A percentile compares a stretch with the other conserved stretches of the same genome.
Conservation (phyloP, 2,329 filamentous ascomycete genomes). For the Pseudopyricularia cyperi region DNA sequence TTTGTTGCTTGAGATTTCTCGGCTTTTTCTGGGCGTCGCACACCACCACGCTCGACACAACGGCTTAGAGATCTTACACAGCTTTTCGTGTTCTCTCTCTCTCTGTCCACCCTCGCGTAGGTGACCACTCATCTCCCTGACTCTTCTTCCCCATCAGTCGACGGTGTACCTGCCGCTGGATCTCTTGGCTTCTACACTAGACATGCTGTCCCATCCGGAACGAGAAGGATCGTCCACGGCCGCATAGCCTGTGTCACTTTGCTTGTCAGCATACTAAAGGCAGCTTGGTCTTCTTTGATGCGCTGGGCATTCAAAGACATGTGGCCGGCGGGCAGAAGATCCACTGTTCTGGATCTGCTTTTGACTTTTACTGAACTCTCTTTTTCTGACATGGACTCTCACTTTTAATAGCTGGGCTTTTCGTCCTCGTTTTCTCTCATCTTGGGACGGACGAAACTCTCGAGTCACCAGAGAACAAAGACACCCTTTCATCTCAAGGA, state of each 20-base stretch:
- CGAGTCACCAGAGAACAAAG: too few species aligned
- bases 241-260: too few species aligned
- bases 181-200: too few species aligned
- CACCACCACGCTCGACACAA: not conserved
- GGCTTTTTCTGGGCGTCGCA: not conserved
- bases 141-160: too few species aligned
- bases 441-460: too few species aligned
- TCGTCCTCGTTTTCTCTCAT: not conserved
- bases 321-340: too few species aligned
- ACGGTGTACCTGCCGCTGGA: not conserved
- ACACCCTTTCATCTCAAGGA: not conserved
- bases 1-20: not conserved
- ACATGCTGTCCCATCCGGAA: too few species aligned
- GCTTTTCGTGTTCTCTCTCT: not conserved
- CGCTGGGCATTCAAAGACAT: too few species aligned
- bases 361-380: not conserved
- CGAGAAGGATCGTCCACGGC: too few species aligned
- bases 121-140: not conserved
- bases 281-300: too few species aligned
- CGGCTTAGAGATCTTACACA: not conserved
- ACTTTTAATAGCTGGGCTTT: too few species aligned
- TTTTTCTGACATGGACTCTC: not conserved
- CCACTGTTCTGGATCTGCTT: not conserved
- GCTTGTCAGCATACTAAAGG: too few species aligned
- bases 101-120: not conserved